Evolutionary conservation across 2,329 filamentous ascomycete species (phyloP).

Genomic region (Monosporascus ibericus): DNA sequence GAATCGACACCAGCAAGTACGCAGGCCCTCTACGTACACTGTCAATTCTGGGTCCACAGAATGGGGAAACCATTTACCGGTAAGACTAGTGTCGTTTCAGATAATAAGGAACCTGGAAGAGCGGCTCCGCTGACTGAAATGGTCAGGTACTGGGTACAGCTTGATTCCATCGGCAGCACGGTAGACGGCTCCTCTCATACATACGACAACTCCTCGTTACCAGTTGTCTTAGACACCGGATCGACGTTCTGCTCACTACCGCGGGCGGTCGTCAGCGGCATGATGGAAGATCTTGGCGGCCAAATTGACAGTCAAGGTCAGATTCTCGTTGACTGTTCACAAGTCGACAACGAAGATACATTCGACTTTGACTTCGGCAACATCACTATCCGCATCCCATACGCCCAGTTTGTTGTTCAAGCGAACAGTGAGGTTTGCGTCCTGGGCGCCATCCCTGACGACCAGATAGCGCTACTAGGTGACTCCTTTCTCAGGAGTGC

Average conservation of each 20-base stretch:
- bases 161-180: slow-evolving; percentile 27
- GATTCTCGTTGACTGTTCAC: slow-evolving; percentile 41
- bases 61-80: slow-evolving; percentile 16
- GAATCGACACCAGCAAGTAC: slow-evolving; percentile 32
- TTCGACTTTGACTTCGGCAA: slow-evolving; percentile 33
- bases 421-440: not conserved
- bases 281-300: not conserved
- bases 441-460: not conserved
- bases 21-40: slow-evolving; percentile 5
- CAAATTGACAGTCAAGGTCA: slow-evolving; percentile 29
- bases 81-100: not conserved
- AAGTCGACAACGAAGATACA: slow-evolving; percentile 29
- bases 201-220: not conserved
- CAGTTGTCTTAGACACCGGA: slow-evolving; percentile 18
- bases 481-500: slow-evolving; percentile 39
- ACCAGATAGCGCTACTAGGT: slow-evolving; percentile 27
- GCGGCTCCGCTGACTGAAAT: slow-evolving; percentile 5
- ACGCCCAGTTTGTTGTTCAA: slow-evolving; percentile 11
- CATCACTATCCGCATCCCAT: slow-evolving; percentile 11
- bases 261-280: slow-evolving; percentile 28
- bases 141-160: slow-evolving; percentile 33
- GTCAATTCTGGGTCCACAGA: slow-evolving; percentile 22
- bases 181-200: not conserved
- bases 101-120: too few relatives aligned
- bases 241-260: slow-evolving; percentile 60